Percentiles rank a stretch among this genome's conserved stretches.
Conservation (phyloP, 441 rosid species). For the Adansonia gregorii region DNA sequence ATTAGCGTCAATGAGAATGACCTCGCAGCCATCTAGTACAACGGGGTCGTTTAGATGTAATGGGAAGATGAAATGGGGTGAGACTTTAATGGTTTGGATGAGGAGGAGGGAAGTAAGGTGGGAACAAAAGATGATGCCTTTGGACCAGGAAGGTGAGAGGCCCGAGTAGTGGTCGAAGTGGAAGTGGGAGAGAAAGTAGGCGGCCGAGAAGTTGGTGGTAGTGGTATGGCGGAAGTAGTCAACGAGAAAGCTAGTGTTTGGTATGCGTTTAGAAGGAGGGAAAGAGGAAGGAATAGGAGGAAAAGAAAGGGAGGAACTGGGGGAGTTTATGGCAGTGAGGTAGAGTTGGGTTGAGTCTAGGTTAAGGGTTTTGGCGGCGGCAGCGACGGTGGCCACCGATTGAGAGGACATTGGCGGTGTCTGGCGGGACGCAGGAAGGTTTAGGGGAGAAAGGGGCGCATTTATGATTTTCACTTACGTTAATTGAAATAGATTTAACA, state of each 20-base stretch:
- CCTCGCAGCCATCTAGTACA: constrained; percentile 64
- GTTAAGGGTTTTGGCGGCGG: constrained; percentile 37
- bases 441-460: not conserved
- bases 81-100: constrained; percentile 49
- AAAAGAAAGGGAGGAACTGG: constrained; percentile 34
- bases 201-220: constrained; percentile 44
- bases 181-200: constrained; percentile 90
- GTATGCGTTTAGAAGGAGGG: constrained; percentile 67
- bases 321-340: constrained; percentile 44
- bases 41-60: constrained; percentile 48
- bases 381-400: not conserved
- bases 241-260: constrained; percentile 72
- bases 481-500: too few species aligned
- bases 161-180: constrained; percentile 89
- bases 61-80: constrained; percentile 51
- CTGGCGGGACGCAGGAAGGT: not conserved
- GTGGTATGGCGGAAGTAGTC: constrained; percentile 72
- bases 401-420: constrained; percentile 2
- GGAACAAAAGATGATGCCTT: constrained; percentile 80
- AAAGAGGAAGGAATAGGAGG: constrained; percentile 39
- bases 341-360: constrained; percentile 58
- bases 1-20: constrained; percentile 69
- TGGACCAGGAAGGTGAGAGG: constrained; percentile 68
- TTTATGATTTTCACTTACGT: too few species aligned
- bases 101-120: constrained; percentile 64